Base-by-base conservation (phyloP, 1,284 basidiomycete species). In the Cutaneotrichosporon dermatis region DNA sequence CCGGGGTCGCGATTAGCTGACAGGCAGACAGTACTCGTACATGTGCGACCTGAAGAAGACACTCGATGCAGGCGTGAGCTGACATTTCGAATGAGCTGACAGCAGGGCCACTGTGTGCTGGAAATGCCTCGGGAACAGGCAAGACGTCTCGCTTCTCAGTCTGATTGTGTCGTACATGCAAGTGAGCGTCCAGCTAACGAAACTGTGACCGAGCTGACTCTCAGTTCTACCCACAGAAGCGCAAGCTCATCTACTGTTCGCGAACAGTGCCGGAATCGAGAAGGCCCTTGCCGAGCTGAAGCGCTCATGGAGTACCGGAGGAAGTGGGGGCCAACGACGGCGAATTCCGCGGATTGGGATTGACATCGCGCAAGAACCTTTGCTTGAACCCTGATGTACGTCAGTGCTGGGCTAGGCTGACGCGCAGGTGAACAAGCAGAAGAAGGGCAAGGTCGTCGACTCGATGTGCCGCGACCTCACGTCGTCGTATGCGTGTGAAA, bases 251-350 rank as follows among this genome's bases (percentile, higher is more conserved):
- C 67, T 99, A 99, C 78, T 99, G 96, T 79, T 99, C 96, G 33
- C 94, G 96, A 73, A 99, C 96, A 3, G 96, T 99, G n/a, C 96
- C 96, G 6, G 96, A 99, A 99, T 99, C 68, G 96, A 99, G 78
- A 99, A 99, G 78, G 96, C 96, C 0, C 81, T 99, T 51, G 87
- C 93, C 1, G 96, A 99, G 80, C 80, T 99, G 72, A 96, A 98
- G 77, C 82, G 95, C 50, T 80, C 99, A 92, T 99, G 88, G 86
- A 86, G 40, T 99, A 98, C 76, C 86, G 96, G 88, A 89, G 64
- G 83, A 91, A 67, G 87, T 79, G 68, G 79, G 82, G 51, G 84
- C 84, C 57, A 91, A 90, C 71, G 92, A 97, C 70, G 83, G 82
- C 48, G 85, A 81, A 34, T 98, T 96, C 72, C 86, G 88, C 51